These are phyloP conservation scores for Canavalia ensiformis DNA, from an alignment of 306 rosid genomes.

Conservation along the genomic window DNA sequence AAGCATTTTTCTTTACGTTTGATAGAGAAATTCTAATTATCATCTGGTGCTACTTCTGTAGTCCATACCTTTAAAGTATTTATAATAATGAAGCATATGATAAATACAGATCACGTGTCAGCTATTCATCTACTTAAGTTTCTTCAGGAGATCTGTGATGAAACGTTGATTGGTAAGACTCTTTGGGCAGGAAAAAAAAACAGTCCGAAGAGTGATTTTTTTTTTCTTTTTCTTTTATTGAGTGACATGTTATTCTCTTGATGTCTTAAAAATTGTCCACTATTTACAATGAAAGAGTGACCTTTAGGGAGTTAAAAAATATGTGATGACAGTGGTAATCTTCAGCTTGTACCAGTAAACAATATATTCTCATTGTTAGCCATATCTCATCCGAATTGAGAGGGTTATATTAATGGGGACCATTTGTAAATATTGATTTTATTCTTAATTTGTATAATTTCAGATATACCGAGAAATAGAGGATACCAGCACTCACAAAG, in stretches of 20 bases:
- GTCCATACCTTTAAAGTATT: constrained; percentile 12
- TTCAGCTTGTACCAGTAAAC: constrained; percentile 18
- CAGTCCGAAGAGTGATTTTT: background rate
- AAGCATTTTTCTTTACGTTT: constrained; percentile 26
- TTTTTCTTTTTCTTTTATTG: background rate
- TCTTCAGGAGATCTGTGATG: background rate
- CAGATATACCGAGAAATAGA: constrained; percentile 89
- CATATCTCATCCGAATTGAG: constrained; percentile 33
- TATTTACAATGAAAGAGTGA: background rate
- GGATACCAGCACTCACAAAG: constrained; percentile 65
- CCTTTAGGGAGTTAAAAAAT: constrained; percentile 8
- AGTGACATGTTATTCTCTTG: constrained; percentile 9
- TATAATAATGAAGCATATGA: constrained; percentile 16
- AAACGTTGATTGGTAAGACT: constrained; percentile 9
- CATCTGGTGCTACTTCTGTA: background rate
- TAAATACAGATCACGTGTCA: constrained; percentile 23
- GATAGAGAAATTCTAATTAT: constrained; percentile 16
- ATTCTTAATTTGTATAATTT: constrained; percentile 46
- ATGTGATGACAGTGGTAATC: background rate
- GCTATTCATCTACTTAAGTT: constrained; percentile 37
- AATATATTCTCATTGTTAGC: constrained; percentile 20
- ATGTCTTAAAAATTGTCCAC: background rate
- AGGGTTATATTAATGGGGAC: constrained; percentile 14
- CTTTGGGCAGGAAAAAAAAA: constrained; percentile 10
- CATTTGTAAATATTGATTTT: constrained; percentile 39